A percentile compares a stretch with the other conserved stretches of the same genome.
These are phyloP conservation scores for Saprolegnia parasitica DNA, from an alignment of 352 stramenopile genomes.

Conservation along the genomic window DNA sequence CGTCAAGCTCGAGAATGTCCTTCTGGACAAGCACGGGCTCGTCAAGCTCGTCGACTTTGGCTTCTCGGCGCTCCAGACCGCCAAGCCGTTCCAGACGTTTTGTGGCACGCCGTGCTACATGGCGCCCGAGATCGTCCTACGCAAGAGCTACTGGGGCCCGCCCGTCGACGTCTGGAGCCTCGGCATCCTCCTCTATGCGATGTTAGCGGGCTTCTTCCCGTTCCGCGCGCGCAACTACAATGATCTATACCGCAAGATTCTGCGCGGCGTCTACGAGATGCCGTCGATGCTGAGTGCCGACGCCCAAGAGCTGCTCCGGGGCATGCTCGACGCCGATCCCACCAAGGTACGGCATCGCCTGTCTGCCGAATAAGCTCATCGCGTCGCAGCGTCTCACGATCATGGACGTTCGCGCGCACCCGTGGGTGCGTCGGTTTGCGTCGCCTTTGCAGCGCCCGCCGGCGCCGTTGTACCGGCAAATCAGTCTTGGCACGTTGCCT, in stretches of 20 bases:
- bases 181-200: conserved; percentile 34
- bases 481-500: conserved; percentile 15
- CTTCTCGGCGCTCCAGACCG: background rate
- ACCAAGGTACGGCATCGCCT: conserved; percentile 26
- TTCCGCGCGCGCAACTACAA: conserved; percentile 32
- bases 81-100: conserved; percentile 29
- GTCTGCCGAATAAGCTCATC: no score
- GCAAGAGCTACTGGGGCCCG: conserved; percentile 30
- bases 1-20: conserved; percentile 72
- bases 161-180: conserved; percentile 38
- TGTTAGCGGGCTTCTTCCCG: conserved; percentile 32
- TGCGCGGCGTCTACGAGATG: conserved; percentile 28
- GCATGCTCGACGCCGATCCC: conserved; percentile 44
- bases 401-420: conserved; percentile 35
- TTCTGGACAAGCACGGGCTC: conserved; percentile 40
- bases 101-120: conserved; percentile 35
- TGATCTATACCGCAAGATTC: conserved; percentile 42
- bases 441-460: background rate
- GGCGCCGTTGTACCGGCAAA: conserved; percentile 19
- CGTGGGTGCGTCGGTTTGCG: conserved; percentile 35
- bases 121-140: conserved; percentile 34
- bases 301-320: conserved; percentile 43
- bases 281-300: conserved; percentile 35
- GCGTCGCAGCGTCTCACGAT: conserved; percentile 34
- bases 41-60: conserved; percentile 63